phyloP scores from a whole-genome alignment of 192 early-diverging fungal genomes.

The Geosiphon pyriformis region DNA sequence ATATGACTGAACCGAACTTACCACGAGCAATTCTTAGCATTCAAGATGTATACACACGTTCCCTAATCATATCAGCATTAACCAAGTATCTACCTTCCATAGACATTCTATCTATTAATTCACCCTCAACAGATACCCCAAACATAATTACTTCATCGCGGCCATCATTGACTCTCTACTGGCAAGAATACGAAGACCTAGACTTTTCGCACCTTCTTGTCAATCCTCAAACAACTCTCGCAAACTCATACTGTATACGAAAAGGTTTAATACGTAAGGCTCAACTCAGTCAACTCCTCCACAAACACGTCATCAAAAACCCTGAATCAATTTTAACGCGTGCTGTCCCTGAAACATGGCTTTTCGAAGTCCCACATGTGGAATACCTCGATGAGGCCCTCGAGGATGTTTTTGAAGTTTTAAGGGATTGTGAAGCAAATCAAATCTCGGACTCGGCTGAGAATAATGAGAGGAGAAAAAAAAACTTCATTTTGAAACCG shows the following conservation, averaged over 20 bases:
- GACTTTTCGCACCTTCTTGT: slow-evolving; percentile 48
- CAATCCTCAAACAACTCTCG: slow-evolving; percentile 22
- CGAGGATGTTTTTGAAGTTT: slow-evolving; percentile 62
- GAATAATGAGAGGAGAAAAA: slow-evolving; percentile 14
- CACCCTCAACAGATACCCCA: neutral
- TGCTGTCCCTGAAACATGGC: slow-evolving; percentile 58
- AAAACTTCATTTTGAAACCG: slow-evolving; percentile 59
- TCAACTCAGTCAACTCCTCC: slow-evolving; percentile 58
- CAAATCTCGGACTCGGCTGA: no score
- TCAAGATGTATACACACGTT: neutral
- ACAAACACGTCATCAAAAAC: slow-evolving; percentile 51
- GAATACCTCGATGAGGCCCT: slow-evolving; percentile 65
- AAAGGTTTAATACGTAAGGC: slow-evolving; percentile 66
- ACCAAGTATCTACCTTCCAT: neutral
- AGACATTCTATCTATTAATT: neutral
- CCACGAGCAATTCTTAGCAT: neutral
- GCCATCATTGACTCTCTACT: slow-evolving; percentile 32
- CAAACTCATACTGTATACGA: slow-evolving; percentile 59
- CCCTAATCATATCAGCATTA: neutral
- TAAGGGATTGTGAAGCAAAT: slow-evolving; percentile 47
- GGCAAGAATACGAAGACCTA: slow-evolving; percentile 64
- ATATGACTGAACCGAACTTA: no score
- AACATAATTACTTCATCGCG: no score
- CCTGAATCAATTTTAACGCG: slow-evolving; percentile 44
- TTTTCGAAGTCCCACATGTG: slow-evolving; percentile 56